Base-by-base conservation (phyloP, 2,329 filamentous ascomycete genomes). In the Colletotrichum higginsianum region DNA sequence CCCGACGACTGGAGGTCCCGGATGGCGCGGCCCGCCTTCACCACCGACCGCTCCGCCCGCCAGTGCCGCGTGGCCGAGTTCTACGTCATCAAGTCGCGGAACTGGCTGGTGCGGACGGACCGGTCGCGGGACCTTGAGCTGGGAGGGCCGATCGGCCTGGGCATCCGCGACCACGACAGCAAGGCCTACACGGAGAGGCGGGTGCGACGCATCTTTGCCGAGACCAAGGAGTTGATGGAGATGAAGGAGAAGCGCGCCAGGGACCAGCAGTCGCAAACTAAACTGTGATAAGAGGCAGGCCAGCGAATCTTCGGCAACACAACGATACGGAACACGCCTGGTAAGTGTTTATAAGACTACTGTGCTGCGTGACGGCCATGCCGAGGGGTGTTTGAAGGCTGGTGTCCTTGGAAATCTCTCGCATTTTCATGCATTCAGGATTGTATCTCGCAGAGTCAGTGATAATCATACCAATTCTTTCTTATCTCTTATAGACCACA, bases 1-100 rank as follows among this genome's bases (percentile, higher is more conserved):
- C 52, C 52, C 18, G 30, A 5, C 30, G 30, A 55, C 30, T 55
- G 52, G 52, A 38, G 11, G 30, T 18, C 0, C 4, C 35, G 5
- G 30, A 55, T 55, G 52, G 30, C 52, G 9, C 52, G 18, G 30
- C 52, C 52, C 18, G 52, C 38, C 52, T 55, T 55, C 52, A 55
- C 52, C 2, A 21, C 52, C 30, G 16, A 55, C 30, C 52, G 52
- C 30, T 2, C 13, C 30, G 52, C 30, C 18, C 52, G 8, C 9
- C 52, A 55, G 15, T 38, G 52, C 30, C 18, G 18, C 16, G 52
- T 38, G 18, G 52, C 52, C 18, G 52, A 55, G 8, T 55, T 55
- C 5, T 55, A 55, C 30, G 52, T 21, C 18, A 55, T 55, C 18
- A 38, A 21, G 30, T 4, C 52, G 4, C 52, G 52, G 30, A 55